Base-by-base conservation (phyloP, 306 rosid genomes). In the Sesbania bispinosa region DNA sequence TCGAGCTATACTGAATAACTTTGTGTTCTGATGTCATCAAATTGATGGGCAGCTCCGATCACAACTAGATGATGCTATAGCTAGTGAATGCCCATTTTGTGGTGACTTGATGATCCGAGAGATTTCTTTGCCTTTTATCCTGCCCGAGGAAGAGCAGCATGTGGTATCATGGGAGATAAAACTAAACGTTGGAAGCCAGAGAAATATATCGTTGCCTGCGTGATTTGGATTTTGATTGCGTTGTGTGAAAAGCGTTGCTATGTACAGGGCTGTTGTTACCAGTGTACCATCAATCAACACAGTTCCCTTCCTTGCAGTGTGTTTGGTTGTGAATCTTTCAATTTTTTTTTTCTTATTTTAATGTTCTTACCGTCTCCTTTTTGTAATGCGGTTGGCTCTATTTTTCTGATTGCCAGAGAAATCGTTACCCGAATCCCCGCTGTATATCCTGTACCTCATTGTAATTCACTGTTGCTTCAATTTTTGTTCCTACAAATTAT, bases 81-180 rank as follows among this genome's bases (percentile, higher is more conserved):
- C 98, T 2, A 86, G 95, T 55, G 97, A 90, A 77, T 94, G 98
- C 84, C 97, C 98, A 21, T 94, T 90, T 82, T 94, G 97, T 50
- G 97, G 98, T 3, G 95, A 87, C 67, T 55, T 94, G 79, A 94
- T 90, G 96, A 89, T 94, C 62, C 80, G 87, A n/a, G 97, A 94
- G 87, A 94, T 91, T 65, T 90, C 97, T 10, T 76, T 80, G 82
- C 91, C 96, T 19, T 94, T 94, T 64, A 82, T 91, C 57, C 80
- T 78, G 29, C 79, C 88, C 0, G 89, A 83, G 54, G 96, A 90
- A 84, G 83, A 88, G 3, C 88, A 75, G 20, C 92, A 87, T 79
- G 89, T 84, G 47, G 38, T 62, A 27, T 90, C 97, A 19, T 94
- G 98, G 98, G 96, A 94, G 68, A 83, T 94, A 52, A 86, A 83